These are phyloP conservation scores for Ilyonectria sp. DNA, from an alignment of 2,329 filamentous ascomycete genomes.

Conservation along the genomic window DNA sequence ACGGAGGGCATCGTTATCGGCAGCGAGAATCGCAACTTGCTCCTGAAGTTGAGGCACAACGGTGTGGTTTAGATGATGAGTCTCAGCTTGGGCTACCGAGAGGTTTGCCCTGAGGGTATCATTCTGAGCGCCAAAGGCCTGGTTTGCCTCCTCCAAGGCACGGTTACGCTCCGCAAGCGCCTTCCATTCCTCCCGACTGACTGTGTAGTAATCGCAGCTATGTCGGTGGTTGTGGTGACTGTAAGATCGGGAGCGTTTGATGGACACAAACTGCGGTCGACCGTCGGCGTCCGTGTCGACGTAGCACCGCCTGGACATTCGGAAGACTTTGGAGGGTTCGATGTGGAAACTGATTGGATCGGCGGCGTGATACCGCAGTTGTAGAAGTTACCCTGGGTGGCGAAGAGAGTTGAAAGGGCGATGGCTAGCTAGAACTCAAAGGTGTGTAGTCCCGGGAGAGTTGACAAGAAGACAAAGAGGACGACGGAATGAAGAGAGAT, in stretches of 20 bases:
- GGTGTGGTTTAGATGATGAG: conserved; percentile 51
- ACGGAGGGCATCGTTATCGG: conserved; percentile 59
- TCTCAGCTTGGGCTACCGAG: conserved; percentile 54
- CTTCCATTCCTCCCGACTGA: conserved; percentile 56
- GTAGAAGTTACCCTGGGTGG: background rate
- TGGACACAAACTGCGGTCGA: conserved; percentile 54
- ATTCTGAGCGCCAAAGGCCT: conserved; percentile 51
- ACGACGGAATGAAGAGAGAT: background rate
- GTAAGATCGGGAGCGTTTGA: conserved; percentile 59
- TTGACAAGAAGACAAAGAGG: conserved; percentile 8
- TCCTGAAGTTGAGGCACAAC: conserved; percentile 56
- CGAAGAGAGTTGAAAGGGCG: background rate
- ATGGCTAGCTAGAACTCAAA: conserved; percentile 15
- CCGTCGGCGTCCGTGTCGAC: conserved; percentile 55
- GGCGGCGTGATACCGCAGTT: conserved; percentile 15
- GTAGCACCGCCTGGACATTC: conserved; percentile 56
- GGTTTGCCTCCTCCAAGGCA: conserved; percentile 54
- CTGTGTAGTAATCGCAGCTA: conserved; percentile 54
- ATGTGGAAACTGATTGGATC: background rate
- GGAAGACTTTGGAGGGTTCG: conserved; percentile 22
- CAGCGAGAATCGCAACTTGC: conserved; percentile 54
- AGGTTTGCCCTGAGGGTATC: conserved; percentile 55
- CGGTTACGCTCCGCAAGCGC: conserved; percentile 55
- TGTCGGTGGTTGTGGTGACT: conserved; percentile 51
- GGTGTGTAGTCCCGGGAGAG: conserved; percentile 8